These are phyloP conservation scores for Prosopis cineraria DNA, from an alignment of 306 rosid genomes.

Conservation along the genomic window DNA sequence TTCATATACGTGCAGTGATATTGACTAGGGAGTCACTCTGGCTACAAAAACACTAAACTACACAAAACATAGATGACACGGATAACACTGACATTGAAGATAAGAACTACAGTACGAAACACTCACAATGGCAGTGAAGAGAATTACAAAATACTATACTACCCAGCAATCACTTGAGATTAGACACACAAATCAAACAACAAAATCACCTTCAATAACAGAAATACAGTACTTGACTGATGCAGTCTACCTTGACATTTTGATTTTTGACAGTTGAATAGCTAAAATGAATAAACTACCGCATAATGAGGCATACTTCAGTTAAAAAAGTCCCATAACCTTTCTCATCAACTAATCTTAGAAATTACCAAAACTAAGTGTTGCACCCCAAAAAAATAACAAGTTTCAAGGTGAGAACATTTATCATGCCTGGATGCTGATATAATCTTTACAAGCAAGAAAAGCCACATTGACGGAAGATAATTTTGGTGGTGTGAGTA, in stretches of 20 bases:
- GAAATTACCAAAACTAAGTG: slow-evolving; percentile 12
- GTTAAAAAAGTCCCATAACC: background rate
- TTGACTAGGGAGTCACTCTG: too few species aligned
- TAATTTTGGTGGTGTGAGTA: slow-evolving; percentile 90
- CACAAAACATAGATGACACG: too few species aligned
- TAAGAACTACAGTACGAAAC: too few species aligned
- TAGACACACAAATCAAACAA: too few species aligned
- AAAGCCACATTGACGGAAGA: slow-evolving; percentile 81
- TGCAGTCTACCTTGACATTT: background rate
- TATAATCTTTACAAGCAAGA: slow-evolving; percentile 82
- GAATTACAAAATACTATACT: too few species aligned
- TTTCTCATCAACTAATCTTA: background rate
- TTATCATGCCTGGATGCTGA: slow-evolving; percentile 75
- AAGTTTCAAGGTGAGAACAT: slow-evolving; percentile 32
- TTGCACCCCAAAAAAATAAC: slow-evolving; percentile 17
- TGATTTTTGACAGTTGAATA: background rate
- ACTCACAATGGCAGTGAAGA: too few species aligned
- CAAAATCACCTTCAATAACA: too few species aligned
- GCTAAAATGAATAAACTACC: background rate
- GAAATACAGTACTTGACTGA: background rate
- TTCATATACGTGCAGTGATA: too few species aligned
- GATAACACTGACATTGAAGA: too few species aligned
- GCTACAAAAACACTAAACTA: too few species aligned
- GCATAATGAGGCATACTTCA: background rate
- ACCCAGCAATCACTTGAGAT: too few species aligned